Conservation (phyloP, 2,329 filamentous ascomycete species). For the Colletotrichum sp. region DNA sequence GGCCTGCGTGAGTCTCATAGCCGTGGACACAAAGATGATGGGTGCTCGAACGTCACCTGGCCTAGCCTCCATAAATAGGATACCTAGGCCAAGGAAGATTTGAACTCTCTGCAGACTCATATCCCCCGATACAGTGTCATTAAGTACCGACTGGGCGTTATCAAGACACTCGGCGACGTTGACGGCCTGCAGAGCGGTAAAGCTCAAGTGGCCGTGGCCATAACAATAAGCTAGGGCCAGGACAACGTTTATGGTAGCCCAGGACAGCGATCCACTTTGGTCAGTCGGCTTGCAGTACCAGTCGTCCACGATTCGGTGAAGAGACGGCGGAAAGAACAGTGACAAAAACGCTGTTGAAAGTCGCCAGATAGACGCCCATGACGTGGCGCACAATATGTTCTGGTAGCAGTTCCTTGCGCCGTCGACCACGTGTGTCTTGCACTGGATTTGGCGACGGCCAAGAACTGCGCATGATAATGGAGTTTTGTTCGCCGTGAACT, state of each 20-base stretch:
- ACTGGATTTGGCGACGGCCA: not conserved
- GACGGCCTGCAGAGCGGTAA: not conserved
- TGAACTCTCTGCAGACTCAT: not conserved
- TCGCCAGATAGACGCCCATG: not conserved
- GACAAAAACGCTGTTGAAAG: not conserved
- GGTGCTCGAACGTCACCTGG: not conserved
- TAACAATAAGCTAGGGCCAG: not conserved
- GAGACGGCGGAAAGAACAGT: not conserved
- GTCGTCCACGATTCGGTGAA: not conserved
- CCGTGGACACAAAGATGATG: not conserved
- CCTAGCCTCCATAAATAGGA: not conserved
- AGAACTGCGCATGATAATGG: not conserved
- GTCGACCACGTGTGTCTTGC: not conserved
- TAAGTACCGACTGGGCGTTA: not conserved
- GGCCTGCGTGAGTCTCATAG: not conserved
- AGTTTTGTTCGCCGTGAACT: not conserved
- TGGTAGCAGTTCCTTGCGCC: not conserved
- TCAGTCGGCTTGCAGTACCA: not conserved
- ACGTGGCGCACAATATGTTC: not conserved
- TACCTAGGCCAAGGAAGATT: not conserved
- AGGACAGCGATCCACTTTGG: not conserved
- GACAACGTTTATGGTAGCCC: not conserved
- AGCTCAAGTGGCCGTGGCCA: not conserved
- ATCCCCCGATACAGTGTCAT: no score
- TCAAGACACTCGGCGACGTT: not conserved